phyloP scores from a whole-genome alignment of 371 early-diverging fungal genomes.

The Mucor piriformis region DNA sequence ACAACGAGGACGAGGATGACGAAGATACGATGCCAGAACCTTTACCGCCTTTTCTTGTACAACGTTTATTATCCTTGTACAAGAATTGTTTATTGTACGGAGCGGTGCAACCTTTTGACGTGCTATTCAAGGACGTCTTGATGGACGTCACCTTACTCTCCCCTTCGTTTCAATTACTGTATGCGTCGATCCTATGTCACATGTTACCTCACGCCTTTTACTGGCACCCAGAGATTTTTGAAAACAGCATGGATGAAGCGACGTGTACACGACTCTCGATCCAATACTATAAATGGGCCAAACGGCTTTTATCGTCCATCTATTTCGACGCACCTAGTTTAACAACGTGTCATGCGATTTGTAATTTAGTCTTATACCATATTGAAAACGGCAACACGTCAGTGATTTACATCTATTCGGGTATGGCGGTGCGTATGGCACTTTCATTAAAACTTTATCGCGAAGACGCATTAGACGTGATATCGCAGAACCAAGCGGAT shows the following conservation, averaged over 20 bases:
- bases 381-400: conserved; percentile 51
- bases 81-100: conserved; percentile 48
- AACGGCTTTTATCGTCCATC: conserved; percentile 33
- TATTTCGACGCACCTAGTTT: conserved; percentile 46
- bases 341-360: conserved; percentile 43
- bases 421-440: conserved; percentile 52
- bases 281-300: conserved; percentile 45
- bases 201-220: conserved; percentile 47
- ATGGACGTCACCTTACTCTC: conserved; percentile 12
- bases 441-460: conserved; percentile 37
- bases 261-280: conserved; percentile 23
- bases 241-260: conserved; percentile 13
- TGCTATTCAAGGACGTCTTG: conserved; percentile 23
- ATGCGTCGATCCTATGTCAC: conserved; percentile 42
- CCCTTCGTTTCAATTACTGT: conserved; percentile 32
- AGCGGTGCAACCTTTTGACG: conserved; percentile 37
- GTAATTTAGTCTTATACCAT: conserved; percentile 48
- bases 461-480: conserved; percentile 30
- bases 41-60: conserved; percentile 10
- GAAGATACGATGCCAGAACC: conserved; percentile 8
- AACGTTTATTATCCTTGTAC: conserved; percentile 32
- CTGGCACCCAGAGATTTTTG: conserved; percentile 43
- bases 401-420: conserved; percentile 45
- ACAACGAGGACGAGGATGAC: conserved; percentile 7
- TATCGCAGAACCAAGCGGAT: conserved; percentile 14